Evolutionary conservation across 176 grass and related monocot species (phyloP).

Genomic region (Cenchrus purpureus): DNA sequence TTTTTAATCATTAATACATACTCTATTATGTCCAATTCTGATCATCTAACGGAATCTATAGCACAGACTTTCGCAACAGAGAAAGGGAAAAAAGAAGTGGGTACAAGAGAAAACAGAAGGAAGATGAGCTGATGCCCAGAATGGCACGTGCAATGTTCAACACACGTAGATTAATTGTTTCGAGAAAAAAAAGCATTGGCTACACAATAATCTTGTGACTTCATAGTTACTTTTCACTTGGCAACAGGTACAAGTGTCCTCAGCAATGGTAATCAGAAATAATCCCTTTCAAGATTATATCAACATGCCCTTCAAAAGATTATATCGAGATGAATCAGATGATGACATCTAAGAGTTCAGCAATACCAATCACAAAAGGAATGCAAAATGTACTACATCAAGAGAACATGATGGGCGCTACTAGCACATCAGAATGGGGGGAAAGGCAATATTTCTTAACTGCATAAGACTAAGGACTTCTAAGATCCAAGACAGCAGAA

Average conservation of each 20-base stretch:
- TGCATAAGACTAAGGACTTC: neutral
- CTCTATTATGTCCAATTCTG: neutral
- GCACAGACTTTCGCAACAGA: neutral
- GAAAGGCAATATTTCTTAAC: neutral
- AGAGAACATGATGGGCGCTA: neutral
- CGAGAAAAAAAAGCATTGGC: neutral
- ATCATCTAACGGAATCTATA: constrained; percentile 4
- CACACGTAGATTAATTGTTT: too few species aligned
- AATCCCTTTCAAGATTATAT: neutral
- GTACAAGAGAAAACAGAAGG: neutral
- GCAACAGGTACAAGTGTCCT: neutral
- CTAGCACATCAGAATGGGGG: neutral
- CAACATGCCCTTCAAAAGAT: neutral
- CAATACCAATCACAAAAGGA: neutral
- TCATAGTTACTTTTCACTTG: neutral
- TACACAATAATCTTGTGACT: neutral
- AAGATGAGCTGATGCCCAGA: neutral
- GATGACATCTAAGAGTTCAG: neutral
- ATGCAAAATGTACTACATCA: neutral
- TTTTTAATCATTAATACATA: neutral
- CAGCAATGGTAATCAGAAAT: neutral
- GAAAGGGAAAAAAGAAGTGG: neutral
- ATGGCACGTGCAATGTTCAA: neutral
- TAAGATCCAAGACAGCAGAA: neutral
- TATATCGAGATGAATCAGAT: neutral